phyloP scores from a whole-genome alignment of 108 stramenopile genomes.

The Pseudonitzschia multiseries region DNA sequence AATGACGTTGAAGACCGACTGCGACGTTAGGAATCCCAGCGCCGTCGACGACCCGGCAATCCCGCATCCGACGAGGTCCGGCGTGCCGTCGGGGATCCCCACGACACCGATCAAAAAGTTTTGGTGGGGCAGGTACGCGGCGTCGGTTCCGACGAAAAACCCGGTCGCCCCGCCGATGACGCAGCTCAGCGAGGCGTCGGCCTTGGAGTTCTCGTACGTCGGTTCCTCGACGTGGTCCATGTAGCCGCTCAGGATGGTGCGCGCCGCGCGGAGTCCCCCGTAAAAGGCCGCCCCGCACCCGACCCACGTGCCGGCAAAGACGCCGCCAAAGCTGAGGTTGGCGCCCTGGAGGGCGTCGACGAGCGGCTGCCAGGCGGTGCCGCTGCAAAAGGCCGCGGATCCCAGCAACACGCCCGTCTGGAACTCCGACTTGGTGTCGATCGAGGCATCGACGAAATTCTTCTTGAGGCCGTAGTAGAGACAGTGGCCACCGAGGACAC shows the following conservation, averaged over 20 bases:
- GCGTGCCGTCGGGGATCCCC: constrained; percentile 64
- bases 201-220: constrained; percentile 64
- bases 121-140: constrained; percentile 75
- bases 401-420: constrained; percentile 71
- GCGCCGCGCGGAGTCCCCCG: constrained; percentile 57
- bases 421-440: constrained; percentile 55
- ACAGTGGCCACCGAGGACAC: constrained; percentile 69
- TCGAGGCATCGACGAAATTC: constrained; percentile 33
- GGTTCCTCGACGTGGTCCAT: constrained; percentile 59
- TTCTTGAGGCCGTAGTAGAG: constrained; percentile 66
- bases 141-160: constrained; percentile 85
- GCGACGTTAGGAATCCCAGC: constrained; percentile 65
- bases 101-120: constrained; percentile 81
- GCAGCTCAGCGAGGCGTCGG: constrained; percentile 57
- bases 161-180: constrained; percentile 85
- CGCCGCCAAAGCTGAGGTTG: constrained; percentile 57
- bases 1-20: constrained; percentile 60
- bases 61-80: constrained; percentile 56
- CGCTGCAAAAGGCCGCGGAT: constrained; percentile 79
- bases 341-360: constrained; percentile 76
- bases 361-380: constrained; percentile 81
- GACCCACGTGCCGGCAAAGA: constrained; percentile 73
- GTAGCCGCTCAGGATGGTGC: constrained; percentile 54
- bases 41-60: constrained; percentile 79
- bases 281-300: constrained; percentile 86